These are phyloP conservation scores for Brassica napus DNA, from an alignment of 345 rosid species.

Conservation along the genomic window Da-Ae NC_063444.1:1998001-1998500, in stretches of 20 bases:
- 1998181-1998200: constrained; percentile 27
- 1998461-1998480: constrained; percentile 50
- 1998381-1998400: neutral
- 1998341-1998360: neutral
- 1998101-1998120: constrained; percentile 1
- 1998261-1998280: constrained; percentile 44
- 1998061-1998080: constrained; percentile 2
- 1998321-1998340: neutral
- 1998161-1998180: constrained; percentile 13
- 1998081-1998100: constrained; percentile 22
- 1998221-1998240: constrained; percentile 38
- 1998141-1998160: neutral
- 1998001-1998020: constrained; percentile 10
- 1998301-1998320: constrained; percentile 33
- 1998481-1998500: constrained; percentile 26
- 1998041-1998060: constrained; percentile 26
- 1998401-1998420: constrained; percentile 52
- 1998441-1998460: constrained; percentile 59
- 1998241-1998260: constrained; percentile 43
- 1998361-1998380: neutral
- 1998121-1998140: neutral
- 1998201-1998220: constrained; percentile 39
- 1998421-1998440: constrained; percentile 62
- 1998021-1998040: constrained; percentile 24
- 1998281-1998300: constrained; percentile 38